Conservation (phyloP, 2,329 filamentous ascomycete genomes). For the Davidsoniella eucalypti region DNA sequence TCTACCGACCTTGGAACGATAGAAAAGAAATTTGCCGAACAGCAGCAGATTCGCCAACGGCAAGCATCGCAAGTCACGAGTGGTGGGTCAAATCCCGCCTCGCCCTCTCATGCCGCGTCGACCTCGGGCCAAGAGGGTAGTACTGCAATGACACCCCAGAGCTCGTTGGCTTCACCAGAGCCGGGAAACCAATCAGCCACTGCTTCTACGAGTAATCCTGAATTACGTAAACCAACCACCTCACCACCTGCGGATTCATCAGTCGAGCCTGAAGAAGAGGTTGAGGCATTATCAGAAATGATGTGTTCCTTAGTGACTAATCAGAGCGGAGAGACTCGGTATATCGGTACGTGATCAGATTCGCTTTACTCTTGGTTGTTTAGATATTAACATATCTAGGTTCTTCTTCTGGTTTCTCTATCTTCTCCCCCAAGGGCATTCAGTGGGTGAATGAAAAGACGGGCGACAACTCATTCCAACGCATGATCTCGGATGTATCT, state of each 20-base stretch:
- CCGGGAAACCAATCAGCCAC: constrained; percentile 18
- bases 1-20: constrained; percentile 76
- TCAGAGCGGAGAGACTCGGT: constrained; percentile 83
- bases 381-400: constrained; percentile 31
- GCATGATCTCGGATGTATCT: constrained; percentile 84
- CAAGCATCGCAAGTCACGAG: constrained; percentile 26
- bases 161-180: constrained; percentile 37
- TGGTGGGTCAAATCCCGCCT: constrained; percentile 32
- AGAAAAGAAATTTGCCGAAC: constrained; percentile 55
- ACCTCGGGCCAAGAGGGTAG: constrained; percentile 22
- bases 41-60: constrained; percentile 26
- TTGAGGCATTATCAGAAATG: constrained; percentile 86
- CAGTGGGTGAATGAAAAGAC: constrained; percentile 98
- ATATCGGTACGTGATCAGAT: constrained; percentile 51
- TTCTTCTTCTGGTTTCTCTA: constrained; percentile 93
- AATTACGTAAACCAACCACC: constrained; percentile 17
- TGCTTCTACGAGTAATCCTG: constrained; percentile 15
- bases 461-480: constrained; percentile 84
- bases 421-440: constrained; percentile 95
- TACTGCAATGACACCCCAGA: constrained; percentile 32
- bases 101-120: constrained; percentile 29
- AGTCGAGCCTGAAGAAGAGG: constrained; percentile 44
- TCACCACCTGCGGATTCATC: constrained; percentile 19
- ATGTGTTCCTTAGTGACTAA: constrained; percentile 98
- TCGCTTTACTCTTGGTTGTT: too few relatives aligned